These are phyloP conservation scores for Aspergillus coremiiformis DNA, from an alignment of 495 filamentous ascomycete species.

Conservation along the genomic window DNA sequence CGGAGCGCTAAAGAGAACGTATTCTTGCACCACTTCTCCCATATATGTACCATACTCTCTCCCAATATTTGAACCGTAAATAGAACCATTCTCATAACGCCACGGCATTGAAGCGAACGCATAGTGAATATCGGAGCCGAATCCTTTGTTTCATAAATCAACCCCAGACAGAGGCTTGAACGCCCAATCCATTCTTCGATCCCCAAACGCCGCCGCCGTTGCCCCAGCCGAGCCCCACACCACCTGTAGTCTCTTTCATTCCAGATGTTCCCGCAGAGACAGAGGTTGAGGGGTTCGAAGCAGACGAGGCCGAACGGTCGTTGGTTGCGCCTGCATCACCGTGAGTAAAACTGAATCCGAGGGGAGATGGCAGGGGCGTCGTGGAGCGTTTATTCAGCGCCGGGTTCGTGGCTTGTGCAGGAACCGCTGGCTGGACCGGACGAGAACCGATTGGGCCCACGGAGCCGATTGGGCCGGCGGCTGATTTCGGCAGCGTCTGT, in stretches of 20 bases:
- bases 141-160: constrained; percentile 28
- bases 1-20: constrained; percentile 16
- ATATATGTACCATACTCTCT: constrained; percentile 25
- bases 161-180: constrained; percentile 73
- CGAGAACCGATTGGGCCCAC: constrained; percentile 94
- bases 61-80: constrained; percentile 19
- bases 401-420: constrained; percentile 49
- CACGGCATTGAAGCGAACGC: constrained; percentile 19
- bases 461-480: constrained; percentile 49
- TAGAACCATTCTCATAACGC: constrained; percentile 24
- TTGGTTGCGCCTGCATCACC: constrained; percentile 41
- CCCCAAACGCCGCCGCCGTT: constrained; percentile 68
- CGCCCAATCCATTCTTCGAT: constrained; percentile 59
- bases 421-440: constrained; percentile 48
- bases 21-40: constrained; percentile 16
- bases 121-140: constrained; percentile 5
- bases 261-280: constrained; percentile 20
- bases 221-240: constrained; percentile 61
- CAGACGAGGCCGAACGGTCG: constrained; percentile 55
- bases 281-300: constrained; percentile 49
- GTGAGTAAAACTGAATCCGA: constrained; percentile 64
- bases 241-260: constrained; percentile 43
- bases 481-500: constrained; percentile 44
- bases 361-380: constrained; percentile 81
- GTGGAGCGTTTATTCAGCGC: constrained; percentile 78